phyloP scores from a whole-genome alignment of 2,329 filamentous ascomycete species.

The Chaetomium sp. region DNA sequence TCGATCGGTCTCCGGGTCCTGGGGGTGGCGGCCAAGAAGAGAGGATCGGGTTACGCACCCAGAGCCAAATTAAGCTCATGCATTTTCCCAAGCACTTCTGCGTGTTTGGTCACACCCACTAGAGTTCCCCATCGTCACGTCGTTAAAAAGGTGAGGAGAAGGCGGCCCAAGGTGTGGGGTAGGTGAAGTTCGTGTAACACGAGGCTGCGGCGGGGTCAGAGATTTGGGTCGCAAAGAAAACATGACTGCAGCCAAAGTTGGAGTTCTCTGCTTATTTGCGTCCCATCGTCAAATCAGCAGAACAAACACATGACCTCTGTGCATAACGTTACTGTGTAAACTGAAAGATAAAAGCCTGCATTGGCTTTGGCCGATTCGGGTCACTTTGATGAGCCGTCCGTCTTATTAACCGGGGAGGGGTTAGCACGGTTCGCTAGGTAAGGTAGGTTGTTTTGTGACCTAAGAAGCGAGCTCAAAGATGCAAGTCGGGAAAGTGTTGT shows the following conservation, averaged over 20 bases:
- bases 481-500: background rate
- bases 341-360: background rate
- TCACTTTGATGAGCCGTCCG: conserved; percentile 5
- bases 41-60: background rate
- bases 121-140: background rate
- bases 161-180: conserved; percentile 17
- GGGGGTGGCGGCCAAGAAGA: background rate
- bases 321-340: background rate
- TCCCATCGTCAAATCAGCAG: conserved; percentile 1
- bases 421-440: background rate
- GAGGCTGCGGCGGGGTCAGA: background rate
- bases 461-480: background rate
- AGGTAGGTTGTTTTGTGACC: background rate
- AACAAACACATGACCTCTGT: conserved; percentile 19
- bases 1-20: background rate
- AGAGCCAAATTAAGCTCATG: conserved; percentile 3
- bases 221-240: background rate
- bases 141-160: conserved; percentile 5
- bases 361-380: background rate
- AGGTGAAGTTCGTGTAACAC: conserved; percentile 14
- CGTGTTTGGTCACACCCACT: background rate
- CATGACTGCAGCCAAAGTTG: background rate
- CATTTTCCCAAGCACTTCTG: background rate
- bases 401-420: conserved; percentile 17
- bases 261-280: background rate